Conservation (phyloP, 257 asterid genomes). For the Solanum virginianum region DNA sequence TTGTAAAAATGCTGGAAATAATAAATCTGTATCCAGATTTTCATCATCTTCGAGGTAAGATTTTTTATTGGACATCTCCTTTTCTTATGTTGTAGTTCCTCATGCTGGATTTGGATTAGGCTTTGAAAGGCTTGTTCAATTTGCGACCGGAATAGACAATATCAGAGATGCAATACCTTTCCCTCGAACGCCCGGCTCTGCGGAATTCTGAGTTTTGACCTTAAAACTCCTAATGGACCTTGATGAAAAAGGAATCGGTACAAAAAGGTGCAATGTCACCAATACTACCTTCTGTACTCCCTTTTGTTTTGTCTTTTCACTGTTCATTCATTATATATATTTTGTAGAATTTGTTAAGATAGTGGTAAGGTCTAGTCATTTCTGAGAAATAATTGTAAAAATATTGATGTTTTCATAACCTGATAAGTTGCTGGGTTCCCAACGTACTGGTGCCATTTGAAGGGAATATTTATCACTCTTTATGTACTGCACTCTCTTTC, state of each 20-base stretch:
- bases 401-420: not conserved
- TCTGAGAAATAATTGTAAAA: not conserved
- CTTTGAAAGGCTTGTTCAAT: slow-evolving; percentile 92
- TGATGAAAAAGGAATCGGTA: not conserved
- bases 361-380: not conserved
- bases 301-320: not conserved
- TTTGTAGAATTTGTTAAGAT: not conserved
- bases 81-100: slow-evolving; percentile 44
- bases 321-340: not conserved
- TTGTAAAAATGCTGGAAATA: not conserved
- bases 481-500: not conserved
- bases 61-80: not conserved
- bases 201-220: slow-evolving; percentile 57
- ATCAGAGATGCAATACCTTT: slow-evolving; percentile 92
- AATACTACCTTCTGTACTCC: not conserved
- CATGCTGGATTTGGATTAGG: slow-evolving; percentile 99
- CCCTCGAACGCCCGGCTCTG: slow-evolving; percentile 90
- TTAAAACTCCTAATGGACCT: not conserved
- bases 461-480: not conserved
- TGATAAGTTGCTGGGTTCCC: not conserved
- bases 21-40: not conserved
- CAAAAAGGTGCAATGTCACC: not conserved
- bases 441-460: not conserved
- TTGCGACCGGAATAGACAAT: slow-evolving; percentile 86
- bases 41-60: not conserved